phyloP scores from a whole-genome alignment of 2,329 filamentous ascomycete species.

The Beauveria pseudobassiana region DNA sequence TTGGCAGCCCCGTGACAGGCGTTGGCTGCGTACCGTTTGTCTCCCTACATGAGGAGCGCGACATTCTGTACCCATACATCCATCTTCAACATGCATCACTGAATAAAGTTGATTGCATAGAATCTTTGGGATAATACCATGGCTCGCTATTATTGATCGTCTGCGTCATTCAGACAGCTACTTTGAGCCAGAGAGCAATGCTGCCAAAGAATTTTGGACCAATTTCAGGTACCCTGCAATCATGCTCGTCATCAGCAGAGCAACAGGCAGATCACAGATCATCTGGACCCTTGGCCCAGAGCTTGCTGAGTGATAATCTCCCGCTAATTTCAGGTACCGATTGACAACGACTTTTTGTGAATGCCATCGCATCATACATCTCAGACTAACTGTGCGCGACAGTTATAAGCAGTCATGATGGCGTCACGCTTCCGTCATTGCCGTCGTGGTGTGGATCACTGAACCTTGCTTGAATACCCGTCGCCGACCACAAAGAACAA shows the following conservation, averaged over 20 bases:
- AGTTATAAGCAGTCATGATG: background rate
- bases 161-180: background rate
- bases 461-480: background rate
- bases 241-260: too few species aligned
- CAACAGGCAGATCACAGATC: too few species aligned
- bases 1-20: background rate
- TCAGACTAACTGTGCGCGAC: background rate
- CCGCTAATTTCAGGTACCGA: too few species aligned
- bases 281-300: too few species aligned
- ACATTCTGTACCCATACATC: too few species aligned
- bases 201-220: too few species aligned
- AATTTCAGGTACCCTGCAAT: too few species aligned
- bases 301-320: too few species aligned
- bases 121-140: too few species aligned
- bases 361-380: background rate
- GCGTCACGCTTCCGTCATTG: background rate
- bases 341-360: background rate
- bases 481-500: background rate
- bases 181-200: too few species aligned
- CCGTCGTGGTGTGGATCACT: background rate
- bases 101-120: background rate
- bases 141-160: too few species aligned
- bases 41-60: background rate
- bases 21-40: background rate
- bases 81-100: background rate